Evolutionary conservation across 371 early-diverging fungal species (phyloP).

Genomic region (Rhizopus delemar): DNA sequence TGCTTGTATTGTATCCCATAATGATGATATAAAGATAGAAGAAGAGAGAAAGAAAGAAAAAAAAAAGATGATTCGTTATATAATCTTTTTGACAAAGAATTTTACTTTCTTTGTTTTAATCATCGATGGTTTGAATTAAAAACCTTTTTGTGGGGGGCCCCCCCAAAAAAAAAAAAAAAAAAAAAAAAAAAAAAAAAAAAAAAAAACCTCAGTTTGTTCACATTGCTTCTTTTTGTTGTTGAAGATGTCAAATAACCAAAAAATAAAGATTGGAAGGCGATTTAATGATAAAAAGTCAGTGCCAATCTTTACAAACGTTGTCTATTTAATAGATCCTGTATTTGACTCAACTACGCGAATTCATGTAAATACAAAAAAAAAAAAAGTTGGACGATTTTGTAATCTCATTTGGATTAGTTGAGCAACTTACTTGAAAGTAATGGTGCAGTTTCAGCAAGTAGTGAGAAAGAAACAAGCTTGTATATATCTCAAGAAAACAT

Average conservation of each 20-base stretch:
- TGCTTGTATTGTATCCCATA: background rate
- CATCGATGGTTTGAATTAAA: background rate
- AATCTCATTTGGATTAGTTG: constrained; percentile 7
- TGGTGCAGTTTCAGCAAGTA: constrained; percentile 13
- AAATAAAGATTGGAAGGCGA: constrained; percentile 15
- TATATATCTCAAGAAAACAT: constrained; percentile 12
- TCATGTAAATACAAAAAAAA: constrained; percentile 4
- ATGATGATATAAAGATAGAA: background rate
- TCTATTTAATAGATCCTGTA: constrained; percentile 14
- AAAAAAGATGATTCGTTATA: background rate
- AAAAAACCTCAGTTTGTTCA: background rate
- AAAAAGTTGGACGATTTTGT: background rate
- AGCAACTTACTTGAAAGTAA: constrained; percentile 16
- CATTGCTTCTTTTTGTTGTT: background rate
- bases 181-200: background rate
- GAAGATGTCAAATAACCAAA: background rate
- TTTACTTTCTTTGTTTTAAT: no score
- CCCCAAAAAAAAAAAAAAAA: no score
- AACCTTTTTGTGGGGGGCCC: background rate
- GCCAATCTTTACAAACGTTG: constrained; percentile 20
- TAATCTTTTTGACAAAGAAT: background rate
- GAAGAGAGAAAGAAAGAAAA: background rate
- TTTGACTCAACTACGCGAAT: background rate
- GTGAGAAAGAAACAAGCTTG: background rate
- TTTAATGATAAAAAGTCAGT: constrained; percentile 18